Conservation (phyloP, 208 protist species). For the Porcisia hertigi region DNA sequence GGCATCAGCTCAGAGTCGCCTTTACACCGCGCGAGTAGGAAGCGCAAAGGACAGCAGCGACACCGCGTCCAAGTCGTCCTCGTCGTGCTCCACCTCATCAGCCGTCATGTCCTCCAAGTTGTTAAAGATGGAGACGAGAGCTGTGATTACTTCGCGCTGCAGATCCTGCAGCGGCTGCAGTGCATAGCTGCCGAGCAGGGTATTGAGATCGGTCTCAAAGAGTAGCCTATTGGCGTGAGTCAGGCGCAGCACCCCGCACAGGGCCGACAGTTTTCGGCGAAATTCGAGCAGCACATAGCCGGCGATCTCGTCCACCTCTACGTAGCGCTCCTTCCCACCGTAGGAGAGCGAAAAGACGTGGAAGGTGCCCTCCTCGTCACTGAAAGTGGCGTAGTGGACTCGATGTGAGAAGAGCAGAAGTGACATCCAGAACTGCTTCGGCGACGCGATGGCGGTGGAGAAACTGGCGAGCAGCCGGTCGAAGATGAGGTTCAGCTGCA, state of each 20-base stretch:
- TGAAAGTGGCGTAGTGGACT: slow-evolving; percentile 67
- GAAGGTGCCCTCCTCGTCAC: slow-evolving; percentile 74
- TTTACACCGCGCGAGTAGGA: slow-evolving; percentile 8
- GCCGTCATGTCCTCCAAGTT: slow-evolving; percentile 65
- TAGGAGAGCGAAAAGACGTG: slow-evolving; percentile 73
- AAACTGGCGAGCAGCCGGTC: slow-evolving; percentile 77
- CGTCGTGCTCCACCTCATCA: slow-evolving; percentile 79
- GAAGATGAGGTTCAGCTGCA: slow-evolving; percentile 65
- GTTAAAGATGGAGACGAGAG: slow-evolving; percentile 68
- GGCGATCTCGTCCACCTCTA: slow-evolving; percentile 71
- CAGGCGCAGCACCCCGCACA: slow-evolving; percentile 66
- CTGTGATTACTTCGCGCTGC: slow-evolving; percentile 71
- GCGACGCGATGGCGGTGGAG: slow-evolving; percentile 53
- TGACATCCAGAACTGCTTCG: slow-evolving; percentile 72
- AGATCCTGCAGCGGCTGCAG: slow-evolving; percentile 56
- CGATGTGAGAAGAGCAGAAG: slow-evolving; percentile 66
- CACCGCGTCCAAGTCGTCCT: slow-evolving; percentile 74
- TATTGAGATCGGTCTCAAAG: slow-evolving; percentile 60
- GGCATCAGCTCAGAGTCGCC: background rate
- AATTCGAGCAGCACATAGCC: slow-evolving; percentile 68
- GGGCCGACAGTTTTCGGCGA: slow-evolving; percentile 56
- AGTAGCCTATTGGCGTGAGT: slow-evolving; percentile 52
- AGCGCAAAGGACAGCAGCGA: slow-evolving; percentile 73
- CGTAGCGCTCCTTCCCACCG: slow-evolving; percentile 57
- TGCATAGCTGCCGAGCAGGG: slow-evolving; percentile 34